These are phyloP conservation scores for grape (Vitis vinifera) DNA, from an alignment of 164 flowering plant species.

Conservation along the genomic window ASM3070453v1 NC_081820.1:20731501-20732000, in stretches of 20 bases:
- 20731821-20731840: not conserved
- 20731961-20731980: conserved; percentile 45
- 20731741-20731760: no score
- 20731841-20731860: not conserved
- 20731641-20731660: conserved; percentile 87
- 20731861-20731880: conserved; percentile 55
- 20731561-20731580: conserved; percentile 74
- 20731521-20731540: conserved; percentile 77
- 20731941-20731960: conserved; percentile 59
- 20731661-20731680: not conserved
- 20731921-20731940: conserved; percentile 82
- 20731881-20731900: conserved; percentile 73
- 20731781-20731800: no score
- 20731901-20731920: conserved; percentile 65
- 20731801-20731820: no score
- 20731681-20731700: not conserved
- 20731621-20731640: conserved; percentile 65
- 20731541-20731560: conserved; percentile 75
- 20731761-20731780: no score
- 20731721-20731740: no score
- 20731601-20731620: conserved; percentile 85
- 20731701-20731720: no score
- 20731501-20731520: conserved; percentile 69
- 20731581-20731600: conserved; percentile 74
- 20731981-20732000: conserved; percentile 91